Evolutionary conservation across 441 rosid genomes (phyloP).

Genomic region (Breynia disticha): DNA sequence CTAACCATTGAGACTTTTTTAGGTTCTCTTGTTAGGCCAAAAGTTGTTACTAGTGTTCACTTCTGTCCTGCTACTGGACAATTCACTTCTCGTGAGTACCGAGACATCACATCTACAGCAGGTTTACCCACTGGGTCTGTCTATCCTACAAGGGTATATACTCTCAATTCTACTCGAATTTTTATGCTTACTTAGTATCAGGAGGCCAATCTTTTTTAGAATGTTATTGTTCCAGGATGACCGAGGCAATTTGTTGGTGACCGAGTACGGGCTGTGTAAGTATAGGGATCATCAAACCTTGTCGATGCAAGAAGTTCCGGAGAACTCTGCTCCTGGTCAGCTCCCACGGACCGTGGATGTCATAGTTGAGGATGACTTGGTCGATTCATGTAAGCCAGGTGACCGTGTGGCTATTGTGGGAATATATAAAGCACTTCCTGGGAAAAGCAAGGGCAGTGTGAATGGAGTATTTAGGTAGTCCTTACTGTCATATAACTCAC

Average conservation of each 20-base stretch:
- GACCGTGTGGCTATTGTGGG: constrained; percentile 94
- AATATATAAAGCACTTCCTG: constrained; percentile 89
- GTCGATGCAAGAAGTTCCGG: constrained; percentile 97
- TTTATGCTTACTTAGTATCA: constrained; percentile 4
- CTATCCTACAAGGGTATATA: constrained; percentile 90
- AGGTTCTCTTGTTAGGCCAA: constrained; percentile 99
- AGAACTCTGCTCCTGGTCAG: constrained; percentile 99
- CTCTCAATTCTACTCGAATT: constrained; percentile 3
- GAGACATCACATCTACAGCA: constrained; percentile 78
- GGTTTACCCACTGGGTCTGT: constrained; percentile 98
- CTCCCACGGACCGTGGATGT: constrained; percentile 94
- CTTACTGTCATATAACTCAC: neutral
- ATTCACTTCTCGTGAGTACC: constrained; percentile 73
- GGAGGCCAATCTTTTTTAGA: constrained; percentile 12
- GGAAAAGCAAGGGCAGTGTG: constrained; percentile 89
- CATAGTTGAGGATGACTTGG: constrained; percentile 92
- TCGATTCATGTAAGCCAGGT: constrained; percentile 97
- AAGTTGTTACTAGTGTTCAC: constrained; percentile 95
- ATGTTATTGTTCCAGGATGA: constrained; percentile 55
- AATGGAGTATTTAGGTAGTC: constrained; percentile 92
- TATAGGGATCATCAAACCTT: constrained; percentile 97
- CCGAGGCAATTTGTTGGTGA: constrained; percentile 76
- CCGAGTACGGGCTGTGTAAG: constrained; percentile 86
- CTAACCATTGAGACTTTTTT: constrained; percentile 13
- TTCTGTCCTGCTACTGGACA: constrained; percentile 75